Evolutionary conservation across 2,329 filamentous ascomycete species (phyloP).

Genomic region (Aspergillus flavus): DNA sequence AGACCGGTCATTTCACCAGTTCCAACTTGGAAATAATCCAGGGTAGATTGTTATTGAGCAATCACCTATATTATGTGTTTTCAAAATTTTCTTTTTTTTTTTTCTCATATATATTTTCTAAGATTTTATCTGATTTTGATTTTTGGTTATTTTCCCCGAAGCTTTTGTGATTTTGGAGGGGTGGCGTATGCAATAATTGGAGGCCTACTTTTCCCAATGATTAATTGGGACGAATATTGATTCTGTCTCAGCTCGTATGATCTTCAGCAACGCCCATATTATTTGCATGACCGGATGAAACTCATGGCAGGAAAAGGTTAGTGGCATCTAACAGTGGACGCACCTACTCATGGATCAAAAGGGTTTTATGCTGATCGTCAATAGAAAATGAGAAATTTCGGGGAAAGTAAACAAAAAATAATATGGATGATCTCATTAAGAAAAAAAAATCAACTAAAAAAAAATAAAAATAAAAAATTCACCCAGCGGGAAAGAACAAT

Average conservation of each 20-base stretch:
- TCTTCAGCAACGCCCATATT: not conserved
- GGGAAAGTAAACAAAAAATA: not conserved
- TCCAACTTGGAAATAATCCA: constrained; percentile 1
- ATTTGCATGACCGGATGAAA: not conserved
- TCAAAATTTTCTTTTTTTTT: not conserved
- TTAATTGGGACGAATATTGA: not conserved
- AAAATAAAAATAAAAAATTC: not conserved
- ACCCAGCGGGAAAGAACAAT: not conserved
- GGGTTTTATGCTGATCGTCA: not conserved
- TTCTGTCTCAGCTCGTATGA: constrained; percentile 4
- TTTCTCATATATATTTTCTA: not conserved
- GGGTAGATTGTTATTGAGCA: not conserved
- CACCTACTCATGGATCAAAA: not conserved
- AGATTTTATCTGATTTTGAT: not conserved
- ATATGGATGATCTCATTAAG: not conserved
- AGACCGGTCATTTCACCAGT: constrained; percentile 16
- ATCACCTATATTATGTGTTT: not conserved
- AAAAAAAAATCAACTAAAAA: not conserved
- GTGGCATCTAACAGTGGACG: not conserved
- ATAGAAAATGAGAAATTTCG: not conserved
- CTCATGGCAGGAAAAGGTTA: not conserved
- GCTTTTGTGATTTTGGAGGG: not conserved
- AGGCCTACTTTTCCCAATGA: not conserved
- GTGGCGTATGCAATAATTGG: not conserved
- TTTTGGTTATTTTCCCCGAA: not conserved